phyloP scores from a whole-genome alignment of 2,329 filamentous ascomycete genomes.

The Penicillium sp. region DNA sequence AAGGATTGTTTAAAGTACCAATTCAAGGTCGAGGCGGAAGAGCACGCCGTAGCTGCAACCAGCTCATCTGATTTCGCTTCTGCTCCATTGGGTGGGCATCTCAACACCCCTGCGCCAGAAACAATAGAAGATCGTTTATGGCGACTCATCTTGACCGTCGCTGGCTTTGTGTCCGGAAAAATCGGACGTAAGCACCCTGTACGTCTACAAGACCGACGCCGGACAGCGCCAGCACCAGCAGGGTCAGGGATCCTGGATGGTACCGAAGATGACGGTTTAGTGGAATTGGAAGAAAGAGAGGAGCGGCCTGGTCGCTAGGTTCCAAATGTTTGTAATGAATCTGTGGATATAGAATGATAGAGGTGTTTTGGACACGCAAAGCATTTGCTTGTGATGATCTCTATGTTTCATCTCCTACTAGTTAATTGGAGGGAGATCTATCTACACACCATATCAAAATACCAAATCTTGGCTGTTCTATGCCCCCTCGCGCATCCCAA shows the following conservation, averaged over 20 bases:
- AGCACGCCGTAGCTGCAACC: slow-evolving; percentile 54
- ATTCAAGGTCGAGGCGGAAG: slow-evolving; percentile 88
- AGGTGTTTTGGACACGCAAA: slow-evolving; percentile 2
- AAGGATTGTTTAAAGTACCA: slow-evolving; percentile 98
- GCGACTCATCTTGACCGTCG: slow-evolving; percentile 36
- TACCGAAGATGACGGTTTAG: slow-evolving; percentile 49
- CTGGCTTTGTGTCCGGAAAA: slow-evolving; percentile 17
- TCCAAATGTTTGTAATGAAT: slow-evolving; percentile 11
- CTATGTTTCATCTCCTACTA: neutral
- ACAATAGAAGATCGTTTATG: slow-evolving; percentile 38
- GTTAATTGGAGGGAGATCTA: neutral
- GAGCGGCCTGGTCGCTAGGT: slow-evolving; percentile 10
- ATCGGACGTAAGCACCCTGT: slow-evolving; percentile 12
- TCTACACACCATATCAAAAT: neutral
- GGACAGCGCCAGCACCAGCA: slow-evolving; percentile 11
- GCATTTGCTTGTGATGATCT: neutral
- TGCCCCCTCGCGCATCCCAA: slow-evolving; percentile 56
- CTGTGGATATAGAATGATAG: slow-evolving; percentile 12
- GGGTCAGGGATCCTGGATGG: slow-evolving; percentile 50
- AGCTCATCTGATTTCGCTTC: slow-evolving; percentile 21
- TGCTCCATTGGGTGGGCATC: slow-evolving; percentile 21
- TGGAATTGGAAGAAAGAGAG: slow-evolving; percentile 46
- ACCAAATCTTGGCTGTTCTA: slow-evolving; percentile 4
- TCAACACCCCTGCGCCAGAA: slow-evolving; percentile 19
- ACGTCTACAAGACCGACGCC: slow-evolving; percentile 17